Conservation (phyloP, 1,139 yeast genomes). For the Taphrina deformans region DNA sequence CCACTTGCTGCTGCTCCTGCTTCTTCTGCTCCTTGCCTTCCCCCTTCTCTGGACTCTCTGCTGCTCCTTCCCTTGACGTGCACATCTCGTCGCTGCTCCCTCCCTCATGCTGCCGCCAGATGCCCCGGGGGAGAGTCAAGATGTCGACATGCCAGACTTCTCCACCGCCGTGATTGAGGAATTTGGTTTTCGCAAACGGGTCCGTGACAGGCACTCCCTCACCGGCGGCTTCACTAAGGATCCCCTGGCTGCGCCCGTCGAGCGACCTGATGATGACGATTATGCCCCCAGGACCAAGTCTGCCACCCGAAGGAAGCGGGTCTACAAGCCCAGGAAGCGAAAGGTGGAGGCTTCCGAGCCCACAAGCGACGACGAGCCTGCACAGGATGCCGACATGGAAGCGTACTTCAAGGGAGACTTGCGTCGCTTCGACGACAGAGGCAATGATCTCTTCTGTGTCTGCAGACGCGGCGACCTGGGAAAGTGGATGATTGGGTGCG, state of each 20-base stretch:
- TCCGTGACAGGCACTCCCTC: background rate
- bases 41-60: too few species aligned
- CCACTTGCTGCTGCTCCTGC: too few species aligned
- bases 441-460: constrained; percentile 69
- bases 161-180: constrained; percentile 4
- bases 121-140: too few species aligned
- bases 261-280: constrained; percentile 19
- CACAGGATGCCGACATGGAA: background rate
- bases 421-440: constrained; percentile 21
- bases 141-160: constrained; percentile 8
- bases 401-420: constrained; percentile 15
- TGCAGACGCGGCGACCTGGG: constrained; percentile 81
- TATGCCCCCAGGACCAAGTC: constrained; percentile 16
- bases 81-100: too few species aligned
- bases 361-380: constrained; percentile 5
- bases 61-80: too few species aligned
- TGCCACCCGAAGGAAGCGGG: constrained; percentile 1
- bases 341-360: background rate
- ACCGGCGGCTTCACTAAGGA: background rate
- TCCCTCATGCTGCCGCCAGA: too few species aligned
- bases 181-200: constrained; percentile 8
- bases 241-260: background rate
- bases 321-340: constrained; percentile 17
- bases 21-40: too few species aligned
- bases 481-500: constrained; percentile 83